These are phyloP conservation scores for Colletotrichum salicis DNA, from an alignment of 2,329 filamentous ascomycete species.

Conservation along the genomic window DNA sequence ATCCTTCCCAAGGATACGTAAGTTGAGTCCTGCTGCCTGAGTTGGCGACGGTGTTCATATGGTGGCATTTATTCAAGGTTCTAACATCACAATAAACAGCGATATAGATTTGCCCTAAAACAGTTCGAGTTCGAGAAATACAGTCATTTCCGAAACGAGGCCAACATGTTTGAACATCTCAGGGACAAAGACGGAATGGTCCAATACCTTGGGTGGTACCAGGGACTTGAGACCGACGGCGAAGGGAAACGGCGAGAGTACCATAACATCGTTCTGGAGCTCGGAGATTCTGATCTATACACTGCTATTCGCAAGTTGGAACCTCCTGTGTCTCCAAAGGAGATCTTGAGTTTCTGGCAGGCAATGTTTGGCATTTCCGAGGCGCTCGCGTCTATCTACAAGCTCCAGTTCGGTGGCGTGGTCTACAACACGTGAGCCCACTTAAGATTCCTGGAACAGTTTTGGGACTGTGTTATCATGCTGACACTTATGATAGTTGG, in stretches of 20 bases:
- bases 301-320: background rate
- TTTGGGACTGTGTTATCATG: too few species aligned
- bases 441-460: background rate
- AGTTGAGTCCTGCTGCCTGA: background rate
- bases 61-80: background rate
- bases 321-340: background rate
- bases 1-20: background rate
- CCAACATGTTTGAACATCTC: background rate
- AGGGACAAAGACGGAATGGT: slow-evolving; percentile 2
- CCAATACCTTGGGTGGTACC: slow-evolving; percentile 16
- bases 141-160: background rate
- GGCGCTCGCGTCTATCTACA: background rate
- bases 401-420: background rate
- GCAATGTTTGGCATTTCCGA: background rate
- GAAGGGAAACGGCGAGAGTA: background rate
- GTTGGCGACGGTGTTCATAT: too few species aligned
- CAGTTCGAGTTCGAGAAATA: background rate
- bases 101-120: slow-evolving; percentile 20
- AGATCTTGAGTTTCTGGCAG: slow-evolving; percentile 5
- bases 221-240: background rate
- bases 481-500: background rate
- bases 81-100: background rate
- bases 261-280: slow-evolving; percentile 12
- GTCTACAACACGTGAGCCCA: background rate
- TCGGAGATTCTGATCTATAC: slow-evolving; percentile 20